Evolutionary conservation across 1,284 basidiomycete species (phyloP), one percentile per base, ranked within the genome.

Genomic region (Microstroma glucosiphilum): DNA sequence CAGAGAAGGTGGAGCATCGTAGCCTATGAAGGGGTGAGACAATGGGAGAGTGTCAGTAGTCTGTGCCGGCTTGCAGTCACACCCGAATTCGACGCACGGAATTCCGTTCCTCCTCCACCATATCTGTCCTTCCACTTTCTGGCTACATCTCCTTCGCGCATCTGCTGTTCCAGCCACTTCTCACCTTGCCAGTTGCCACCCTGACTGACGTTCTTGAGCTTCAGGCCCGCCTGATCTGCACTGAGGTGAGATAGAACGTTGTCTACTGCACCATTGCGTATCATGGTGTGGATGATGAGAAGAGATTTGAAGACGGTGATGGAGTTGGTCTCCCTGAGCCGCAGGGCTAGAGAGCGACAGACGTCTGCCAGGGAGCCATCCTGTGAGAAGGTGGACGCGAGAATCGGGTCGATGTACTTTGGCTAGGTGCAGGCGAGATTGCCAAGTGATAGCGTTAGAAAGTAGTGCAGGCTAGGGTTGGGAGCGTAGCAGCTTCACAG

Each of bases 211-310:
- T 90, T 90, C 62, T 86, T 84, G 58, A 96, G 82, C 60, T 87
- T 86, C 51, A 97, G 82, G 15, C 89, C 83, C 71, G 94, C 90
- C 40, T 61, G 57, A 19, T 76, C 73, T 11, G 65, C 61, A 4
- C 90, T 88, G 19, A 96, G 84, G 77, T 91, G 88, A 12, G 85
- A 83, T 40, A 97, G 85, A 7, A 97, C 86, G 71, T 91, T 89
- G 82, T 96, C 92, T 15, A 93, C 92, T 13, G 90, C 85, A 17
- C 92, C 93, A 65, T 91, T 91, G 37, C 93, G 87, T 76, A 98
- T 90, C 88, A 98, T 90, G 40, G 88, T 92, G 79, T 99, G 94
- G 21, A 97, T 82, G 6, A 96, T 90, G 73, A 98, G 88, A 70
- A 98, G 83, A 0, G 92, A 90, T 77, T 98, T 98, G 87, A 97